Evolutionary conservation across 2,329 filamentous ascomycete genomes (phyloP), one percentile per base, ranked within the genome.

Genomic region (Verticillium zaregamsianum): DNA sequence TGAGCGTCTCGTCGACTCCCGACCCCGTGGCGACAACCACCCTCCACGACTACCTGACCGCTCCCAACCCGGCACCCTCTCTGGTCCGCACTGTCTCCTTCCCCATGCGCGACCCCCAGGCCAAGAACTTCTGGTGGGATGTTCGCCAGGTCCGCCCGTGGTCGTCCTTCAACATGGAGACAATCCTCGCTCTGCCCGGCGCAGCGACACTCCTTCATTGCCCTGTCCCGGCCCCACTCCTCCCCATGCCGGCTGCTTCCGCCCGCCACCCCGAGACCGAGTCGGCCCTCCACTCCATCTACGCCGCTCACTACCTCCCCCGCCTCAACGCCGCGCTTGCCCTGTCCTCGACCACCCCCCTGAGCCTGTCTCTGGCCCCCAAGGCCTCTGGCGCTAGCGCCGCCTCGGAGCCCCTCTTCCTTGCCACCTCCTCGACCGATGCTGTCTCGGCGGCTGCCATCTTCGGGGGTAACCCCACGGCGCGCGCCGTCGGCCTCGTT

Each of bases 41-140:
- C 11, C 81, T 97, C 62, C 81, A 93, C 68, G 83, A 84, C 65
- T 96, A 95, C 76, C 85, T 98, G 57, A 93, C 90, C 3, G 81
- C 84, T 0, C 78, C 90, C 63, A 97, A 96, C 71, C 93, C 93
- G 23, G 89, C 92, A 25, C 90, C 93, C 20, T 89, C 90, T 49
- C 81, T 97, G 37, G 92, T 96, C 40, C 90, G 90, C 70, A 90
- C 89, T 67, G 86, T 94, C 67, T 91, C 90, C 63, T 88, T 90
- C 72, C 87, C 77, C 66, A 80, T 82, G 70, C 86, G 81, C 66
- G 90, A 87, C 73, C 88, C 82, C 70, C 85, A 82, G 76, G 89
- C 84, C 69, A 92, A 89, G 74, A 88, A 96, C 79, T 97, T 94
- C 76, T 98, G 94, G 94, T 97, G 92, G 91, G 94, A 98, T 71